Evolutionary conservation across 2,329 filamentous ascomycete genomes (phyloP).

Genomic region (Leptoxyphium fumago): DNA sequence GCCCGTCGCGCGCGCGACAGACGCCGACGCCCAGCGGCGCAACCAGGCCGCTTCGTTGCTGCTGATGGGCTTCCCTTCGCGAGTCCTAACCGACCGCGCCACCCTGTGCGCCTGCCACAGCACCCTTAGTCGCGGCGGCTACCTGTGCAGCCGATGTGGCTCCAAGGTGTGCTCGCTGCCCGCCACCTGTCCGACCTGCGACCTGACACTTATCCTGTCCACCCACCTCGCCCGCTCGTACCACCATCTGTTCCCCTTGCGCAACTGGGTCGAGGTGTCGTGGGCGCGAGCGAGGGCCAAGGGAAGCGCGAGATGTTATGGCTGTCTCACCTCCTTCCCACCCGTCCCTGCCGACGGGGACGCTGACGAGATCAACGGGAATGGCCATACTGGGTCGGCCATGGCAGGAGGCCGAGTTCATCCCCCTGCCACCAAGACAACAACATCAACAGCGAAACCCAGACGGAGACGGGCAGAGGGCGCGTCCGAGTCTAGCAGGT

Average conservation of each 20-base stretch:
- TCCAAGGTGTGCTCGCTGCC: conserved; percentile 83
- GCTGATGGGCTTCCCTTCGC: conserved; percentile 96
- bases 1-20: conserved; percentile 53
- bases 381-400: neutral
- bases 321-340: conserved; percentile 64
- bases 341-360: conserved; percentile 18
- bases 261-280: conserved; percentile 79
- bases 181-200: conserved; percentile 79
- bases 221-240: conserved; percentile 89
- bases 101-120: conserved; percentile 88
- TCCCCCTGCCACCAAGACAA: conserved; percentile 2
- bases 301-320: conserved; percentile 49
- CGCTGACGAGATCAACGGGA: conserved; percentile 8
- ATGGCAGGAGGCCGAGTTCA: neutral
- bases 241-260: conserved; percentile 78
- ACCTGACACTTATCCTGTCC: conserved; percentile 81
- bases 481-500: conserved; percentile 73
- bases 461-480: conserved; percentile 22
- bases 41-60: conserved; percentile 45
- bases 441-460: neutral
- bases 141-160: conserved; percentile 76
- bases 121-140: conserved; percentile 66
- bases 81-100: conserved; percentile 55
- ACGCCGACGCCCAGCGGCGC: conserved; percentile 17
- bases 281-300: conserved; percentile 53